phyloP scores from a whole-genome alignment of 2,329 filamentous ascomycete genomes.

The Colletotrichum tropicicola region DNA sequence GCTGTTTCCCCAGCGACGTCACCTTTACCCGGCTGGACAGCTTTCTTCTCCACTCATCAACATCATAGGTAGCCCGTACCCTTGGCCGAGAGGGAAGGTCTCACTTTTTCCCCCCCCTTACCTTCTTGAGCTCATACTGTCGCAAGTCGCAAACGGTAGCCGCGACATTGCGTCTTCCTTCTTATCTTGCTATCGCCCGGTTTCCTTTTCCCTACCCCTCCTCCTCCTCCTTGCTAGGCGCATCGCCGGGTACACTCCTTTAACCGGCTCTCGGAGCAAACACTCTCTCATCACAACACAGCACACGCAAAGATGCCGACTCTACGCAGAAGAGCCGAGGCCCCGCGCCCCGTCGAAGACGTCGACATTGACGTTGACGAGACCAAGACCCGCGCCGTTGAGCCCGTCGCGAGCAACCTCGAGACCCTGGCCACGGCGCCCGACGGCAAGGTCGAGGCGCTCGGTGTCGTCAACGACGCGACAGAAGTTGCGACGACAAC shows the following conservation, averaged over 20 bases:
- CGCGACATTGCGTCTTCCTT: not conserved
- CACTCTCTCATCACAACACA: not conserved
- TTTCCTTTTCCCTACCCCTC: conserved; percentile 8
- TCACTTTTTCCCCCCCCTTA: conserved; percentile 9
- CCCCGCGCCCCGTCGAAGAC: conserved; percentile 9
- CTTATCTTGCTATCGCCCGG: not conserved
- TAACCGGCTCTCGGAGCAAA: conserved; percentile 1
- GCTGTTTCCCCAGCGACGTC: conserved; percentile 33
- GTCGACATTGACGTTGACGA: conserved; percentile 26
- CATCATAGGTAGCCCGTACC: conserved; percentile 15
- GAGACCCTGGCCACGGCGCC: conserved; percentile 26
- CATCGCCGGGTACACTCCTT: conserved; percentile 1
- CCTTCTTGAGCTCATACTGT: conserved; percentile 14
- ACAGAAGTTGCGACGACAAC: conserved; percentile 11
- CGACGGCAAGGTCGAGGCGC: conserved; percentile 25
- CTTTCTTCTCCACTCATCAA: conserved; percentile 23
- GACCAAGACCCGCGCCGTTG: conserved; percentile 24
- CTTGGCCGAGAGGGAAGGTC: conserved; percentile 16
- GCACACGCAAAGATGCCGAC: conserved; percentile 22
- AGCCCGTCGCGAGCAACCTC: conserved; percentile 29
- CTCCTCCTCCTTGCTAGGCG: not conserved
- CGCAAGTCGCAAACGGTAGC: conserved; percentile 25
- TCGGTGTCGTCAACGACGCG: conserved; percentile 31
- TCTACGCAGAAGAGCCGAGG: conserved; percentile 26
- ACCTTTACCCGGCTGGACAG: conserved; percentile 23